These are phyloP conservation scores for Alliaria petiolata DNA, from an alignment of 345 rosid genomes.

Conservation along the genomic window DNA sequence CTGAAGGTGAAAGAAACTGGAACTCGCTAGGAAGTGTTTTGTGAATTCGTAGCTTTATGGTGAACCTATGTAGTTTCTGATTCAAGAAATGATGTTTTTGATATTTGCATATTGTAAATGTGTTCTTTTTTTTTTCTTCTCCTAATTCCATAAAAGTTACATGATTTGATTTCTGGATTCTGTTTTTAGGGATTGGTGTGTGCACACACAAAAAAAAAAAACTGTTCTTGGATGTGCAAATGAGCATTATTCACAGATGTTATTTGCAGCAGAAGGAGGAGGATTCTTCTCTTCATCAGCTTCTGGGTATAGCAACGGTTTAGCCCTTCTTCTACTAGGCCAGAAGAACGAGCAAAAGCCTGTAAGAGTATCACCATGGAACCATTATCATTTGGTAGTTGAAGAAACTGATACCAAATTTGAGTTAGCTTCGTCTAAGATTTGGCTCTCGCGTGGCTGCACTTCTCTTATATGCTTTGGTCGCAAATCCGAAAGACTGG, in stretches of 20 bases:
- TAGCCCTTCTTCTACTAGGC: slow-evolving; percentile 91
- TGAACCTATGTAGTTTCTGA: not conserved
- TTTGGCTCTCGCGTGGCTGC: slow-evolving; percentile 68
- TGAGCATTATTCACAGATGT: slow-evolving; percentile 84
- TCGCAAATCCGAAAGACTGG: slow-evolving; percentile 66
- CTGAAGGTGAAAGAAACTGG: not conserved
- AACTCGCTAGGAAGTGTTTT: not conserved
- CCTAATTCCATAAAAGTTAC: not conserved
- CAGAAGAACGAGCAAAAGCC: slow-evolving; percentile 77
- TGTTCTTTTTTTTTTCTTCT: not conserved
- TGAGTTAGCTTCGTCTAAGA: slow-evolving; percentile 87
- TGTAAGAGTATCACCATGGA: slow-evolving; percentile 86
- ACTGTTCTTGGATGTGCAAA: slow-evolving; percentile 45
- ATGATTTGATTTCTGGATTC: slow-evolving; percentile 16
- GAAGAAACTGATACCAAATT: slow-evolving; percentile 68
- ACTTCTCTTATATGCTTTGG: slow-evolving; percentile 86
- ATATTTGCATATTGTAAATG: no score
- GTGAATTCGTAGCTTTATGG: not conserved
- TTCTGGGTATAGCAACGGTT: slow-evolving; percentile 91
- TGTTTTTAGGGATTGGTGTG: slow-evolving; percentile 24
- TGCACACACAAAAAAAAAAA: not conserved
- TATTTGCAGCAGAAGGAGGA: slow-evolving; percentile 99
- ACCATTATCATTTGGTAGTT: slow-evolving; percentile 92
- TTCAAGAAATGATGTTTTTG: not conserved
- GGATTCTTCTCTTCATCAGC: slow-evolving; percentile 99